Conservation (phyloP, 2,329 filamentous ascomycete genomes). For the Xylaria sp. region DNA sequence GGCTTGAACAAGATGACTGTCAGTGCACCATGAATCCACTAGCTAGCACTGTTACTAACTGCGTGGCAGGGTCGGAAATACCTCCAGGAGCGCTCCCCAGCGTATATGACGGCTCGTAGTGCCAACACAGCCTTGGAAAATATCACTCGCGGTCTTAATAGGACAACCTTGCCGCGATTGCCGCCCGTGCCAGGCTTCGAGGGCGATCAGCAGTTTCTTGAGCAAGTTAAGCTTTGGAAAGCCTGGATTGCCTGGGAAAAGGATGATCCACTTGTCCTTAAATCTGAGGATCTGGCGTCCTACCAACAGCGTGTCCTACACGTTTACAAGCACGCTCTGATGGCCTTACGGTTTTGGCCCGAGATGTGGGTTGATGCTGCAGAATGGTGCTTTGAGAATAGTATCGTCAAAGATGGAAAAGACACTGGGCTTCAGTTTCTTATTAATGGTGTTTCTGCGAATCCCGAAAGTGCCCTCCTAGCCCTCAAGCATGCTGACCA, state of each 20-base stretch:
- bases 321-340: constrained; percentile 90
- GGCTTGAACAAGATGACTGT: constrained; percentile 90
- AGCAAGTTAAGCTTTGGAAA: constrained; percentile 89
- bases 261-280: constrained; percentile 85
- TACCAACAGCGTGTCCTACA: constrained; percentile 84
- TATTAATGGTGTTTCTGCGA: constrained; percentile 80
- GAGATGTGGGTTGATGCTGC: constrained; percentile 96
- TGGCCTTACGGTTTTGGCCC: constrained; percentile 93
- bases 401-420: constrained; percentile 61
- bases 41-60: constrained; percentile 27
- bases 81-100: constrained; percentile 87
- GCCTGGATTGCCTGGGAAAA: constrained; percentile 96
- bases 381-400: constrained; percentile 87
- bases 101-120: constrained; percentile 95
- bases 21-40: constrained; percentile 42
- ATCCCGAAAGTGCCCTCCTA: constrained; percentile 90
- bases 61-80: constrained; percentile 82
- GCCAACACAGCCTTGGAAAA: constrained; percentile 91
- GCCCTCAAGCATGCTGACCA: constrained; percentile 89
- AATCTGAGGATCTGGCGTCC: constrained; percentile 75
- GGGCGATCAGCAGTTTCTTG: constrained; percentile 80
- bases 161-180: constrained; percentile 78
- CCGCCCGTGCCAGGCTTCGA: constrained; percentile 86
- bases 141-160: constrained; percentile 75
- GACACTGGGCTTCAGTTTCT: constrained; percentile 75